Evolutionary conservation across 805 yeast species (phyloP).

Genomic region (Suhomyces kilbournensis): DNA sequence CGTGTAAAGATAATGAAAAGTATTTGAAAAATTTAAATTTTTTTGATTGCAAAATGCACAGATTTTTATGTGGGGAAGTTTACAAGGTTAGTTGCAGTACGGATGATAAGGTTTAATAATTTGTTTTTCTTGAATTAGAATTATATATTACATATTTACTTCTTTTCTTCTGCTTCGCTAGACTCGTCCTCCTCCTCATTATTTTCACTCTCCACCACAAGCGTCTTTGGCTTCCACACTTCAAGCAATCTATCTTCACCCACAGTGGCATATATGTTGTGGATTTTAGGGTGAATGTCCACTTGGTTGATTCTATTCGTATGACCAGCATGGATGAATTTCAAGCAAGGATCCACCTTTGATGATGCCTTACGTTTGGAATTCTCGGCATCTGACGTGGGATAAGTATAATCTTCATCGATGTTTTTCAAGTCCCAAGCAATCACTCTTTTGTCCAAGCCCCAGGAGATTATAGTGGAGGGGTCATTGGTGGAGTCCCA

Average conservation of each 20-base stretch:
- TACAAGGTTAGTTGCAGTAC: not conserved
- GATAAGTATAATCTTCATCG: constrained; percentile 49
- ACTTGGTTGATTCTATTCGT: constrained; percentile 65
- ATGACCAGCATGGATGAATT: constrained; percentile 86
- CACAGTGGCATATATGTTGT: constrained; percentile 59
- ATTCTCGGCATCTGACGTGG: constrained; percentile 29
- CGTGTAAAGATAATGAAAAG: not conserved
- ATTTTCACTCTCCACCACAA: constrained; percentile 36
- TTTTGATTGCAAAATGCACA: not conserved
- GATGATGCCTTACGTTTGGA: constrained; percentile 56
- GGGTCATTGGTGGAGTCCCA: constrained; percentile 51
- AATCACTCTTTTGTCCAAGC: constrained; percentile 65
- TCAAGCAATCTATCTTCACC: constrained; percentile 77
- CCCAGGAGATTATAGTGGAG: constrained; percentile 53
- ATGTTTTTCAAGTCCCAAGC: constrained; percentile 70
- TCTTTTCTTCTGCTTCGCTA: constrained; percentile 5
- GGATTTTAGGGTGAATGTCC: constrained; percentile 61
- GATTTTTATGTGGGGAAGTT: not conserved
- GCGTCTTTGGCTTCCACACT: constrained; percentile 67
- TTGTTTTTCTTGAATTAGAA: not conserved
- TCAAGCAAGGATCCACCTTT: constrained; percentile 64
- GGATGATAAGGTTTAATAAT: too few relatives aligned
- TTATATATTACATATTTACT: not conserved
- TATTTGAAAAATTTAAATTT: not conserved
- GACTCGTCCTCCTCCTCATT: constrained; percentile 25